Percentiles rank a stretch among this genome's conserved stretches.
Conservation (phyloP, 306 rosid species). For the Prunus mira region DNA sequence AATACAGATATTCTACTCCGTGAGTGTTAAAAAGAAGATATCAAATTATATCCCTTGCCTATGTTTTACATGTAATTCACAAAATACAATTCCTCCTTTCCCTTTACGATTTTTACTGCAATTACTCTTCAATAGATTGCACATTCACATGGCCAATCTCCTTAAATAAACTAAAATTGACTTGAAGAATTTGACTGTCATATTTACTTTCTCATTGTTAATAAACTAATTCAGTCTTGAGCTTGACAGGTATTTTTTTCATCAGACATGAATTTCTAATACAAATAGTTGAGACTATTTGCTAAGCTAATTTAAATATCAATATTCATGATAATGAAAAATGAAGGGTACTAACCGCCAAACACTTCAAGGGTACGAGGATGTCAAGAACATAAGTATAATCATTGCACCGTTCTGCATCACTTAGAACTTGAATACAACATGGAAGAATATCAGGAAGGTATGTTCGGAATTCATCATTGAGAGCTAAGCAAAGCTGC, state of each 20-base stretch:
- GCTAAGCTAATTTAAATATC: not conserved
- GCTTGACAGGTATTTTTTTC: not conserved
- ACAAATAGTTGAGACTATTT: not conserved
- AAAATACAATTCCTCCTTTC: not conserved
- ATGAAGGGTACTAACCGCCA: slow-evolving; percentile 73
- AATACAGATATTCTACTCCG: not conserved
- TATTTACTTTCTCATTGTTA: not conserved
- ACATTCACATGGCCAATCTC: not conserved
- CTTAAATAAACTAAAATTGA: not conserved
- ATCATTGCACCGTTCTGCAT: slow-evolving; percentile 87
- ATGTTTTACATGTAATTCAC: not conserved
- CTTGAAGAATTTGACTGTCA: not conserved
- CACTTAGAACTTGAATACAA: slow-evolving; percentile 93
- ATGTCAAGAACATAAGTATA: slow-evolving; percentile 92
- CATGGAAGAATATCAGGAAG: slow-evolving; percentile 88
- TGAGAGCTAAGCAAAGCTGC: slow-evolving; percentile 96
- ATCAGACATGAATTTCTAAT: not conserved
- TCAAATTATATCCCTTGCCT: not conserved
- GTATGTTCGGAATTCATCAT: slow-evolving; percentile 86
- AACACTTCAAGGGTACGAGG: slow-evolving; percentile 91
- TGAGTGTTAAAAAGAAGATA: not conserved
- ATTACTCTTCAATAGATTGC: not conserved
- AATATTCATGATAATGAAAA: slow-evolving; percentile 16
- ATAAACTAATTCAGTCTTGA: not conserved
- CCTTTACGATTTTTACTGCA: not conserved